Base-by-base conservation (phyloP, 1,139 yeast genomes). In the Schizosaccharomyces versatilis region DNA sequence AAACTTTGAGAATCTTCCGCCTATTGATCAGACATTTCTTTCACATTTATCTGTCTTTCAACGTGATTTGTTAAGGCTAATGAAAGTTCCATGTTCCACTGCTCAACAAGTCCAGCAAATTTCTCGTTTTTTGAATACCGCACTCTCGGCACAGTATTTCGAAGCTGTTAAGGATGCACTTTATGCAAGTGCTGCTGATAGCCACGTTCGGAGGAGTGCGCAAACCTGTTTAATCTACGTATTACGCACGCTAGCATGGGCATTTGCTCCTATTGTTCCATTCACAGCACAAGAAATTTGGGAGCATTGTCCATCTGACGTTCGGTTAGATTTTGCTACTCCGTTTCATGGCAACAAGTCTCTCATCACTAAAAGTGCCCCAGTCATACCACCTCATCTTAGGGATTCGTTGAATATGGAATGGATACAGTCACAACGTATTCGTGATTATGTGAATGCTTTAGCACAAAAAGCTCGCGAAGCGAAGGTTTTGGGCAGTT, bases 211-310 rank as follows among this genome's bases (percentile, higher is more conserved):
- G 59, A 71, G 75, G 57, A 74, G 81, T 2, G 78, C 81, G 2
- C 94, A 84, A 65, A 79, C 83, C 8, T 94, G 83, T 0, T 71
- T 93, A 55, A 66, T 70, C 47, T 51, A 59, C 36, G 60, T 59
- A 47, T 68, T 86, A 41, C 72, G 71, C 52, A 73, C 79, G 0
- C 83, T 86, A 62, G 66, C 79, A 32, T 75, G 83, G 0, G 67
- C 84, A 2, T 66, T 88, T 58, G 74, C 90, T 0, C 98, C 98
- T 1, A 76, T 93, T 0, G 70, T 83, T 44, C 99, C 99, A 0
- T 65, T 84, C 6, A 69, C 86, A 57, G 75, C 88, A 0, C 97
- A 90, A 65, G 97, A 93, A 64, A 88, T 78, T 0, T 86, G 96
- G 95, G 74, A 76, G 40, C 72, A 73, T 57, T 64, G 77, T 12